Evolutionary conservation across 1,284 basidiomycete species (phyloP).

Genomic region (Coriolopsis trogii): DNA sequence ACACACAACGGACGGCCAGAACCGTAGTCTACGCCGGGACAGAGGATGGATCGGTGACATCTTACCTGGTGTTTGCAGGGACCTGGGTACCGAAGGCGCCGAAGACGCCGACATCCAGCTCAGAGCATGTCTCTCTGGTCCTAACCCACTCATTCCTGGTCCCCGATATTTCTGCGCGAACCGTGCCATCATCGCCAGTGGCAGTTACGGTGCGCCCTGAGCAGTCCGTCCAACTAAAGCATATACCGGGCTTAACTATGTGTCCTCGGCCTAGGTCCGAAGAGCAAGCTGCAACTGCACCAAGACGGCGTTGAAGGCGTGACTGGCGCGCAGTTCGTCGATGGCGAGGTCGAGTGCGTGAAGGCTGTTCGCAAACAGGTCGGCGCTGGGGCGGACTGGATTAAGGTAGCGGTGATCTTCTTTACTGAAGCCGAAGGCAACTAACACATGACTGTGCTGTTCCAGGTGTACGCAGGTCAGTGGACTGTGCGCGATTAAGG

Average conservation of each 20-base stretch:
- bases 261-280: slow-evolving; percentile 44
- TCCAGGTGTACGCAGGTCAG: slow-evolving; percentile 25
- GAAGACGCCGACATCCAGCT: slow-evolving; percentile 64
- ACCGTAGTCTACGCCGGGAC: background rate
- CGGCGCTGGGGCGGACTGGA: slow-evolving; percentile 71
- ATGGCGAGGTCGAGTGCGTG: slow-evolving; percentile 59
- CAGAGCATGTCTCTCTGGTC: slow-evolving; percentile 57
- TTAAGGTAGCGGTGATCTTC: slow-evolving; percentile 47
- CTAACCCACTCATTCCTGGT: slow-evolving; percentile 55
- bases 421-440: background rate
- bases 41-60: background rate
- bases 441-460: background rate
- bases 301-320: slow-evolving; percentile 58
- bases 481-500: background rate
- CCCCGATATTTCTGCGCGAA: slow-evolving; percentile 68
- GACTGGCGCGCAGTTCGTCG: slow-evolving; percentile 59
- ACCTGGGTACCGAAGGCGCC: slow-evolving; percentile 69
- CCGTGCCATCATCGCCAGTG: slow-evolving; percentile 62
- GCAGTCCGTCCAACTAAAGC: too few relatives aligned
- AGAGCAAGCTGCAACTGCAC: slow-evolving; percentile 47
- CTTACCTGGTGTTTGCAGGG: slow-evolving; percentile 37
- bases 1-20: background rate
- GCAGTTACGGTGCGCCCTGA: slow-evolving; percentile 55
- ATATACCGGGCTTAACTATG: background rate
- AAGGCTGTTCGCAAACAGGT: slow-evolving; percentile 63